Conservation (phyloP, 176 grass and related monocot genomes). For the Areca catechu region DNA sequence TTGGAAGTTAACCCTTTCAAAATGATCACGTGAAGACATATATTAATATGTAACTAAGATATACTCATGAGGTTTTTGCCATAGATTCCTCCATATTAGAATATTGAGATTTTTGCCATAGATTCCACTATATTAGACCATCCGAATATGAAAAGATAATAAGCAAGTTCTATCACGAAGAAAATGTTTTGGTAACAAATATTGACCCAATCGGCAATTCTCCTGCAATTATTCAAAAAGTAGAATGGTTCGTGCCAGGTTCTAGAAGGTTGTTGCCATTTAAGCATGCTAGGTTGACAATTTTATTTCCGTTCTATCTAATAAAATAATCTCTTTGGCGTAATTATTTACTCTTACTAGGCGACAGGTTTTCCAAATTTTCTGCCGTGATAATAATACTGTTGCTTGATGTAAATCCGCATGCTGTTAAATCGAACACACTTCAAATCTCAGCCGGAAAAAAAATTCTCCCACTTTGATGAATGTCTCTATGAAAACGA, state of each 20-base stretch:
- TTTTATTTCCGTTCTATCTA: not conserved
- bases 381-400: no score
- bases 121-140: constrained; percentile 67
- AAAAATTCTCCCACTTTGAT: constrained; percentile 99
- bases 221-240: constrained; percentile 92
- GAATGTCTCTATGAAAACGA: constrained; percentile 91
- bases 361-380: no score
- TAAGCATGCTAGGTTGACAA: no score
- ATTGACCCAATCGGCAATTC: constrained; percentile 94
- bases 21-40: no score
- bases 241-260: constrained; percentile 9
- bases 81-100: no score
- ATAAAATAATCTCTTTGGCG: not conserved
- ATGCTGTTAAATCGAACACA: not conserved
- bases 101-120: no score
- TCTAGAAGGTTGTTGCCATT: no score
- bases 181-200: constrained; percentile 75
- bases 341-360: not conserved
- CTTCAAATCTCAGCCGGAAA: constrained; percentile 64
- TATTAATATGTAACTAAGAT: no score
- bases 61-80: no score
- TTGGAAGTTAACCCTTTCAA: no score
- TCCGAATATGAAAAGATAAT: constrained; percentile 75
- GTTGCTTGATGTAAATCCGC: no score
- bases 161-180: constrained; percentile 82